phyloP scores from a whole-genome alignment of 441 rosid genomes.

The Pelargonium citronellum region DNA sequence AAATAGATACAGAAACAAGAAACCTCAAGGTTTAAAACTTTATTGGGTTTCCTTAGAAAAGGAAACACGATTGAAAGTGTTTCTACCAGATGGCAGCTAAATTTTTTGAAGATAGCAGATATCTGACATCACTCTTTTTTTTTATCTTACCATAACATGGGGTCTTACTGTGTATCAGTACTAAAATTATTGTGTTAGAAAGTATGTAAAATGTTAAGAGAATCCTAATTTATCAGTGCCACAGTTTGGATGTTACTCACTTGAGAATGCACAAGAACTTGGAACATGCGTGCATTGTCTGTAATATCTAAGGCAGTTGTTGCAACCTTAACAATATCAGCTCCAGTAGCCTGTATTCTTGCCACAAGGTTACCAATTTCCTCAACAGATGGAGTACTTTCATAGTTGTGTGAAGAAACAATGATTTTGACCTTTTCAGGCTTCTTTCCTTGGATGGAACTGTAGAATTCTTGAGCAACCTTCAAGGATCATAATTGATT shows the following conservation, averaged over 20 bases:
- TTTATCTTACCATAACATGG: not conserved
- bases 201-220: not conserved
- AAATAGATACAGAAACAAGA: too few species aligned
- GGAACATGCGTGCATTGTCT: constrained; percentile 80
- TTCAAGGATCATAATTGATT: constrained; percentile 21
- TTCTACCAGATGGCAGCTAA: not conserved
- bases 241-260: constrained; percentile 29
- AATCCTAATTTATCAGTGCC: not conserved
- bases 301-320: constrained; percentile 79
- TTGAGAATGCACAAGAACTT: constrained; percentile 69
- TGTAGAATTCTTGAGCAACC: constrained; percentile 67
- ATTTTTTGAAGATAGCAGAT: not conserved
- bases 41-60: not conserved
- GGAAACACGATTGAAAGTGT: not conserved
- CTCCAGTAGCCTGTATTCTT: constrained; percentile 68
- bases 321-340: constrained; percentile 89
- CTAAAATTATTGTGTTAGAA: not conserved
- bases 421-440: constrained; percentile 61
- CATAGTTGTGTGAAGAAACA: constrained; percentile 83
- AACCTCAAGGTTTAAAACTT: not conserved
- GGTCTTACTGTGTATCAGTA: not conserved
- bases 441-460: constrained; percentile 50
- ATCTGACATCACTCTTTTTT: not conserved
- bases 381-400: constrained; percentile 71
- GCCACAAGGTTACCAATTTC: constrained; percentile 71